Evolutionary conservation across 1,284 basidiomycete genomes (phyloP).

Genomic region (Grifola frondosa): DNA sequence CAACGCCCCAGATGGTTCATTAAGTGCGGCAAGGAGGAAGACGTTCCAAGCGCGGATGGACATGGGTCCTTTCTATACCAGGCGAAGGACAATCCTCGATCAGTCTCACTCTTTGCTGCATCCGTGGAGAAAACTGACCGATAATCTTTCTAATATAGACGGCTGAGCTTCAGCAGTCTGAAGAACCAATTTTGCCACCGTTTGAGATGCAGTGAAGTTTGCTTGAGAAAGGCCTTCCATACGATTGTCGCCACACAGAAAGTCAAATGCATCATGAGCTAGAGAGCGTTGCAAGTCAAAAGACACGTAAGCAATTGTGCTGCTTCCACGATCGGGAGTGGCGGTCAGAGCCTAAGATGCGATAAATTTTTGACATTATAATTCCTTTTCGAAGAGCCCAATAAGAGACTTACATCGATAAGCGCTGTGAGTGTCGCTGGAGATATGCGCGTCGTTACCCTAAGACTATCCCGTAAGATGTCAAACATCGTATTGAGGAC

Average conservation of each 20-base stretch:
- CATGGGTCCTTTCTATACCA: slow-evolving; percentile 40
- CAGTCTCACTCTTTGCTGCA: too few relatives aligned
- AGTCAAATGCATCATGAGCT: slow-evolving; percentile 50
- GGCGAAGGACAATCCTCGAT: too few relatives aligned
- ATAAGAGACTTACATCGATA: slow-evolving; percentile 43
- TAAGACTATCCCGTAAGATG: slow-evolving; percentile 51
- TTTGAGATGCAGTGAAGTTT: slow-evolving; percentile 52
- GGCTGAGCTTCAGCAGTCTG: slow-evolving; percentile 38
- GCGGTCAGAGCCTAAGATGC: slow-evolving; percentile 23
- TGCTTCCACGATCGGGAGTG: slow-evolving; percentile 12
- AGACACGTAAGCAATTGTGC: slow-evolving; percentile 15
- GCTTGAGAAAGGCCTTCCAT: slow-evolving; percentile 44
- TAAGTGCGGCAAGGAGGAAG: slow-evolving; percentile 51
- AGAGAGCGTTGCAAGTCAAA: slow-evolving; percentile 36
- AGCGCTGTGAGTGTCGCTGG: slow-evolving; percentile 49
- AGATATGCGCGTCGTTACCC: slow-evolving; percentile 50
- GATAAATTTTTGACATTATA: slow-evolving; percentile 14
- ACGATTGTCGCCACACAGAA: slow-evolving; percentile 49
- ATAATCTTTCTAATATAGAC: slow-evolving; percentile 15
- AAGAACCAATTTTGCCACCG: slow-evolving; percentile 53
- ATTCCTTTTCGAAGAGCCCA: slow-evolving; percentile 13
- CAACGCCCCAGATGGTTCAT: slow-evolving; percentile 39
- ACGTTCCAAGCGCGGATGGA: slow-evolving; percentile 64
- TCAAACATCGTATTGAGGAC: slow-evolving; percentile 54
- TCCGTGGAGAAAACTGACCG: slow-evolving; percentile 15